A percentile compares a stretch with the other conserved stretches of the same genome.
phyloP scores from a whole-genome alignment of 768 basidiomycete genomes.

The Coprinellus micaceus region DNA sequence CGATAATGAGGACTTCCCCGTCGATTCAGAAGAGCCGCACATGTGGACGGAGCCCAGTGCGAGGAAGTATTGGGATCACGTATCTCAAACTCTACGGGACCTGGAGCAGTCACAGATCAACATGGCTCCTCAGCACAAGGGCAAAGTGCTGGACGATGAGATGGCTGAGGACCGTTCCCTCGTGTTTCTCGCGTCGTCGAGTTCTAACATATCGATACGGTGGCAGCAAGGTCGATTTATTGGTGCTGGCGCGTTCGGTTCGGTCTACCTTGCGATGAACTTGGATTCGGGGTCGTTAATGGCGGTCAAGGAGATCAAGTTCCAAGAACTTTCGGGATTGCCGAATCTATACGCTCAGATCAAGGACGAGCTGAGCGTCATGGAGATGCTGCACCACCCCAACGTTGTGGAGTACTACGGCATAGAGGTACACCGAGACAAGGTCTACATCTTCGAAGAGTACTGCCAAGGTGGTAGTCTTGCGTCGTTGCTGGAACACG shows the following conservation, averaged over 20 bases:
- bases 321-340: conserved; percentile 86
- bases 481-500: conserved; percentile 83
- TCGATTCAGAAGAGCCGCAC: conserved; percentile 37
- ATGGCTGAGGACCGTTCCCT: conserved; percentile 91
- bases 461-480: conserved; percentile 96
- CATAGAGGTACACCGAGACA: conserved; percentile 97
- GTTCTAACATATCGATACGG: conserved; percentile 89
- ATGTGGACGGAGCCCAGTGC: conserved; percentile 60
- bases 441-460: conserved; percentile 98
- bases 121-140: conserved; percentile 63
- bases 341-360: conserved; percentile 90
- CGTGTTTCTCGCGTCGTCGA: conserved; percentile 92
- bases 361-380: conserved; percentile 92
- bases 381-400: conserved; percentile 97
- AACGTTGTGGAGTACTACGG: conserved; percentile 99
- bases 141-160: conserved; percentile 91
- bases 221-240: conserved; percentile 99
- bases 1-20: conserved; percentile 43
- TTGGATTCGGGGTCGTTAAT: conserved; percentile 93
- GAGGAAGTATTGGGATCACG: conserved; percentile 74
- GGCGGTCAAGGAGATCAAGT: conserved; percentile 99
- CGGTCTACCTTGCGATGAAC: conserved; percentile 98
- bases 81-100: conserved; percentile 51
- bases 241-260: conserved; percentile 97
- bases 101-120: conserved; percentile 44